Evolutionary conservation across 2,329 filamentous ascomycete species (phyloP).

Genomic region (Fusarium transvaalense): DNA sequence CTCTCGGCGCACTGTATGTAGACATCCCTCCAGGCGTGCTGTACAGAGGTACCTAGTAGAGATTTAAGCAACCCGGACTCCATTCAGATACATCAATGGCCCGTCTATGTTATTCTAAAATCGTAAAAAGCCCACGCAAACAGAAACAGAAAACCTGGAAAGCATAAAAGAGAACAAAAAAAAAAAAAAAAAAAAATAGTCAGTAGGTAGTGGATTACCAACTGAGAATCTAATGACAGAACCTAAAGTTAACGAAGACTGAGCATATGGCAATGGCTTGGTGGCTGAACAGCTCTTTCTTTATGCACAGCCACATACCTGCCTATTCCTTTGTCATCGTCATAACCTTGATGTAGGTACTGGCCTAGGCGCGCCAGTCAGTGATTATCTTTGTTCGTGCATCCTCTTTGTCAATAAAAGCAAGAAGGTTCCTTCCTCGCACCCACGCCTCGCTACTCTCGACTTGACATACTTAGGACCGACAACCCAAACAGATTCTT

Average conservation of each 20-base stretch:
- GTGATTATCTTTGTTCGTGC: constrained; percentile 33
- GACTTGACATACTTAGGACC: background rate
- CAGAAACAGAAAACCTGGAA: background rate
- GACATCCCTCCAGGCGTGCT: background rate
- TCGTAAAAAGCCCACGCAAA: background rate
- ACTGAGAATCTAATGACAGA: too few species aligned
- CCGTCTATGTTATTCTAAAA: background rate
- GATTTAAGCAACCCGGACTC: too few species aligned
- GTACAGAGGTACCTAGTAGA: too few species aligned
- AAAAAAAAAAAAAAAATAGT: background rate
- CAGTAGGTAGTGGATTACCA: too few species aligned
- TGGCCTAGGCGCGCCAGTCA: constrained; percentile 3
- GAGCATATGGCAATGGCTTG: too few species aligned
- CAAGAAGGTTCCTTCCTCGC: background rate
- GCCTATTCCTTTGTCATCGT: constrained; percentile 46
- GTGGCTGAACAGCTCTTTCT: background rate
- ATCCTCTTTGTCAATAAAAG: constrained; percentile 39
- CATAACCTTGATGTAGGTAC: constrained; percentile 31
- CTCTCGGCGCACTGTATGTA: background rate
- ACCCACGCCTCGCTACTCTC: background rate
- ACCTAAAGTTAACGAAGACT: background rate
- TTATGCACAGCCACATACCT: constrained; percentile 37
- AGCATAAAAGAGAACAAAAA: background rate
- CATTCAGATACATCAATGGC: background rate
- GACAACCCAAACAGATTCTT: constrained; percentile 6